Conservation (phyloP, 805 yeast species). For the Kluyveromyces siamensis region DNA sequence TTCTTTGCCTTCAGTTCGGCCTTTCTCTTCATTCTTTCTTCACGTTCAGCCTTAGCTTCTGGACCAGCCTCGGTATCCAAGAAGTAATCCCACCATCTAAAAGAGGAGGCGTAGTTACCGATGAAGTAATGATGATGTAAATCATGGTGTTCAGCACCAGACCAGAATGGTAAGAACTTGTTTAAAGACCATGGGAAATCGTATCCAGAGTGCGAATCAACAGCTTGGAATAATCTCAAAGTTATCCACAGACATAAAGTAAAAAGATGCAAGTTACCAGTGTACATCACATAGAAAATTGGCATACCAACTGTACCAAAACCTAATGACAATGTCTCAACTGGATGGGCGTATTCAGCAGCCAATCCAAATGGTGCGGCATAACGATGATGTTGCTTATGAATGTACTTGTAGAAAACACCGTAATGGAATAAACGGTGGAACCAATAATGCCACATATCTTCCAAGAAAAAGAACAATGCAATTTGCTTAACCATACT, state of each 20-base stretch:
- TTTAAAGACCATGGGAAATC: constrained; percentile 96
- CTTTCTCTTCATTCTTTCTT: constrained; percentile 46
- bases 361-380: constrained; percentile 97
- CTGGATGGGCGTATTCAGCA: constrained; percentile 96
- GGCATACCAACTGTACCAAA: constrained; percentile 97
- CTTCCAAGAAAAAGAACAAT: constrained; percentile 79
- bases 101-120: constrained; percentile 90
- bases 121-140: constrained; percentile 93
- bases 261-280: constrained; percentile 73
- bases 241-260: constrained; percentile 88
- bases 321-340: constrained; percentile 84
- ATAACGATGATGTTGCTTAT: constrained; percentile 95
- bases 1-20: constrained; percentile 41
- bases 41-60: constrained; percentile 68
- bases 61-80: constrained; percentile 88
- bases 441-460: constrained; percentile 94
- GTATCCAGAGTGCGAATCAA: constrained; percentile 95
- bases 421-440: constrained; percentile 89
- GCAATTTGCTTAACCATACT: constrained; percentile 59
- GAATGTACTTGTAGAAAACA: constrained; percentile 82
- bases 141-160: constrained; percentile 98
- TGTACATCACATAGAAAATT: constrained; percentile 66
- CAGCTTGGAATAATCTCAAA: constrained; percentile 87
- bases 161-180: constrained; percentile 92
- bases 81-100: constrained; percentile 91